Conservation (phyloP, 495 filamentous ascomycete species). For the Oidiodendron maius region DNA sequence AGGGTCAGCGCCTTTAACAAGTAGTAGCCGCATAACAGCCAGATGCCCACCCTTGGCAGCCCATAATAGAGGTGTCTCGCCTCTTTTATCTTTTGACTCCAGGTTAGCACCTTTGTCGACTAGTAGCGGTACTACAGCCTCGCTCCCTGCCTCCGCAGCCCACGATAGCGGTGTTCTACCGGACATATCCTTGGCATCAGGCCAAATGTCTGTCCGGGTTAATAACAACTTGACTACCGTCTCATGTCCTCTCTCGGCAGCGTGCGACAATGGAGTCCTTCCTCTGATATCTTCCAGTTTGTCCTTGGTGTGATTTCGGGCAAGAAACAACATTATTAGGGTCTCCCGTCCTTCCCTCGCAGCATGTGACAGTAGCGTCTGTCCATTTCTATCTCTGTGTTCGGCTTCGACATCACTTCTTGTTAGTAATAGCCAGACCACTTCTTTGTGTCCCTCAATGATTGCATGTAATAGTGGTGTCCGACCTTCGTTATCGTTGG, state of each 20-base stretch:
- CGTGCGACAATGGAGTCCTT: not conserved
- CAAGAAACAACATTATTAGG: not conserved
- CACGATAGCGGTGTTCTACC: too few relatives aligned
- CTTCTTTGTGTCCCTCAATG: not conserved
- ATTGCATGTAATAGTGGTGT: too few relatives aligned
- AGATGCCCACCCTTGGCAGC: not conserved
- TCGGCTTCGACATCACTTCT: not conserved
- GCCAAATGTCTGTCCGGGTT: not conserved
- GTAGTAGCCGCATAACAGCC: not conserved
- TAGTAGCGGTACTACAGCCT: not conserved
- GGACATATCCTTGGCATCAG: not conserved
- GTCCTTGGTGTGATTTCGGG: not conserved
- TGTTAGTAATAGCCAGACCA: not conserved
- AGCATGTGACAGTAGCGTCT: too few relatives aligned
- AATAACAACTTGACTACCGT: conserved; percentile 1
- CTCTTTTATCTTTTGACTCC: too few relatives aligned
- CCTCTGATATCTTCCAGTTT: not conserved
- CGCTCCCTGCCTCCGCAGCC: not conserved
- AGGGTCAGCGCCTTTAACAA: not conserved
- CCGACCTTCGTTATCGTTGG: not conserved
- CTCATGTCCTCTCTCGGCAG: too few relatives aligned
- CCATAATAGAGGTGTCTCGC: too few relatives aligned
- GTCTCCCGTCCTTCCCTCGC: not conserved
- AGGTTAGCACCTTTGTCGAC: too few relatives aligned
- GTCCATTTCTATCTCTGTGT: not conserved